Evolutionary conservation across 2,329 filamentous ascomycete genomes (phyloP).

Genomic region (Pyrenophora teres): DNA sequence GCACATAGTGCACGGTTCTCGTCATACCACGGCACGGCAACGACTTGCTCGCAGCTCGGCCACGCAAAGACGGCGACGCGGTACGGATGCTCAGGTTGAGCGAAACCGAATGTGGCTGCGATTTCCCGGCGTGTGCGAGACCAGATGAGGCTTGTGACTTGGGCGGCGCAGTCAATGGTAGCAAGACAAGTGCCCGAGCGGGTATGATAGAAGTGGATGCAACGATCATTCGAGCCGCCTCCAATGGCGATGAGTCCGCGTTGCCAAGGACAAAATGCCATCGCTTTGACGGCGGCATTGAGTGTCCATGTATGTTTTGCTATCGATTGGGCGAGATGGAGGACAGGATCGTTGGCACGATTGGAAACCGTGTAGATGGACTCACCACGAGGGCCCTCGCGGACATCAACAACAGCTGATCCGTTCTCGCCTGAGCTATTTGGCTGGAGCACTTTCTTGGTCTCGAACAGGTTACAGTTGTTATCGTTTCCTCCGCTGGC

Average conservation of each 20-base stretch:
- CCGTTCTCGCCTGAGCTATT: conserved; percentile 11
- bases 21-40: conserved; percentile 81
- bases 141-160: conserved; percentile 93
- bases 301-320: conserved; percentile 78
- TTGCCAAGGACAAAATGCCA: conserved; percentile 96
- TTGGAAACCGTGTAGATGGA: conserved; percentile 42
- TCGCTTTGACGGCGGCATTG: conserved; percentile 89
- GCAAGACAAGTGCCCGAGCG: conserved; percentile 81
- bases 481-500: conserved; percentile 95
- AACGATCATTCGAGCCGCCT: conserved; percentile 73
- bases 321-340: conserved; percentile 58
- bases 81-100: conserved; percentile 85
- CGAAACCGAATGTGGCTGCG: conserved; percentile 89
- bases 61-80: conserved; percentile 93
- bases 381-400: conserved; percentile 35
- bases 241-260: too few species aligned
- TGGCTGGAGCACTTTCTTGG: conserved; percentile 59
- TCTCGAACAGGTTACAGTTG: conserved; percentile 78
- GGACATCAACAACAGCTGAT: conserved; percentile 27
- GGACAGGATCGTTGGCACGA: conserved; percentile 39
- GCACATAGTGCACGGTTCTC: conserved; percentile 83
- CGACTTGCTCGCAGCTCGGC: conserved; percentile 86
- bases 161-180: conserved; percentile 88
- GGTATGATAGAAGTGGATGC: conserved; percentile 94
- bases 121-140: conserved; percentile 84